These are phyloP conservation scores for Ambispora gerdemannii DNA, from an alignment of 192 early-diverging fungal genomes.

Conservation along the genomic window DNA sequence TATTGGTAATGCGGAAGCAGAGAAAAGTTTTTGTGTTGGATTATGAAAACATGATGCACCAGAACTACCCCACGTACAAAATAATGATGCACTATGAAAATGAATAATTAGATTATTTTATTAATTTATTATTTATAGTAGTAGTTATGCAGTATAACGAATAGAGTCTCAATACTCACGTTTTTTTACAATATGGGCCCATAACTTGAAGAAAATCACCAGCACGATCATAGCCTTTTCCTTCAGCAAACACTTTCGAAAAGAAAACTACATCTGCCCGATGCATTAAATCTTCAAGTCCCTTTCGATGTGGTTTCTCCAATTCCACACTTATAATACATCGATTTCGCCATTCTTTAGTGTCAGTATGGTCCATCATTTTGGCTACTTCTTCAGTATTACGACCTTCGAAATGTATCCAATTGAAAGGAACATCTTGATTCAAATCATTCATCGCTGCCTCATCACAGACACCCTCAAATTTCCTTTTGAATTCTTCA, in stretches of 20 bases:
- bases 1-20: conserved; percentile 34
- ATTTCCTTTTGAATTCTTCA: conserved; percentile 50
- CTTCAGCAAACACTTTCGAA: conserved; percentile 60
- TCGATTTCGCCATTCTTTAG: conserved; percentile 43
- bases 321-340: conserved; percentile 66
- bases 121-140: conserved; percentile 3
- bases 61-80: conserved; percentile 61
- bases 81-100: conserved; percentile 51
- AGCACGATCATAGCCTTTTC: conserved; percentile 51
- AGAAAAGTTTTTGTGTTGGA: conserved; percentile 35
- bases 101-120: neutral
- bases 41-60: conserved; percentile 49
- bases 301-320: conserved; percentile 60
- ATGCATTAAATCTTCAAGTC: conserved; percentile 54
- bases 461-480: conserved; percentile 35
- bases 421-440: conserved; percentile 41
- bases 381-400: conserved; percentile 46
- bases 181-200: conserved; percentile 39
- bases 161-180: conserved; percentile 29
- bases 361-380: conserved; percentile 56
- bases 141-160: neutral
- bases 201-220: conserved; percentile 43
- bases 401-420: conserved; percentile 70
- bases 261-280: conserved; percentile 64
- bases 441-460: conserved; percentile 27